Evolutionary conservation across 306 rosid species (phyloP), one percentile per base, ranked within the genome.

Genomic region (Clitoria ternatea): DNA sequence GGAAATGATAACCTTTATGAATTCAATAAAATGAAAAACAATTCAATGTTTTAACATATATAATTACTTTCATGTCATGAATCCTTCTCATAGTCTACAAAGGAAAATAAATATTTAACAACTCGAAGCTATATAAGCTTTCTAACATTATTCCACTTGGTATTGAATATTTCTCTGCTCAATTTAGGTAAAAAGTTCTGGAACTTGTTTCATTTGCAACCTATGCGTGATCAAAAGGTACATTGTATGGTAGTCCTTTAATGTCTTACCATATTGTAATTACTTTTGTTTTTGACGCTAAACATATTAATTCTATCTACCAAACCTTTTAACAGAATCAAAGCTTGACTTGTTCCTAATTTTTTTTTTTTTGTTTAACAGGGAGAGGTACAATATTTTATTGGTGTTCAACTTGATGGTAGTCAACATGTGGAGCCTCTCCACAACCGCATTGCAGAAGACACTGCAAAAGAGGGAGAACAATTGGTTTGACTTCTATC

Each of bases 221-320:
- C 98, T 63, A 94, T 94, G 98, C 96, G 97, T 80, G 98, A 94
- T 48, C 97, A 94, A 43, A 94, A 90, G 97, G 98, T 90, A 85
- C 17, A 27, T 12, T 47, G 30, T 29, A 26, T 60, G 4, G 23
- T 30, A 44, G 22, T 67, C 26, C 24, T 73, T 19, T 44, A 11
- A 61, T 49, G 13, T 39, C 43, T 72, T 61, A 50, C 65, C 60
- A 26, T 10, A 43, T 32, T n/a, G n/a, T n/a, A n/a, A n/a, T n/a
- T n/a, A 42, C 5, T 57, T 30, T 5, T 18, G 36, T 32, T 64
- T 60, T 52, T 5, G 8, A 13, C 43, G 68, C 14, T 37, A 37
- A 27, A 73, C 22, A 35, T 23, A n/a, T n/a, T n/a, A n/a, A n/a
- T 40, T 27, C 7, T 26, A n/a, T 70, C 48, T 12, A 44, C 23